These are phyloP conservation scores for Parietichytrium sp. DNA, from an alignment of 108 stramenopile genomes.

Conservation along the genomic window DNA sequence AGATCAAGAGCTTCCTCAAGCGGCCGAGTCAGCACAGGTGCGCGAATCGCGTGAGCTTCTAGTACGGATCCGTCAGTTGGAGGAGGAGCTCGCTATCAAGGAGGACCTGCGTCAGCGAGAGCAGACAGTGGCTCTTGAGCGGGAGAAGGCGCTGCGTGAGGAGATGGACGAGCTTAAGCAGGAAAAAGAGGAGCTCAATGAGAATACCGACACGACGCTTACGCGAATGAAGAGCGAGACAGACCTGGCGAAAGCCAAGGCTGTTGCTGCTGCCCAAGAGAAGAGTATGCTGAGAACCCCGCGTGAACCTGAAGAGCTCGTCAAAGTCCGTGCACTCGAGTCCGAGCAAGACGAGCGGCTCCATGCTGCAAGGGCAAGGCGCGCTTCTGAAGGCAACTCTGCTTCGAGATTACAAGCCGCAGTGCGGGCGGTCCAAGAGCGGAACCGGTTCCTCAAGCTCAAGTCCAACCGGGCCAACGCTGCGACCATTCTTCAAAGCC, in stretches of 20 bases:
- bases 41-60: neutral
- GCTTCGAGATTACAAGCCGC: neutral
- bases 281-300: neutral
- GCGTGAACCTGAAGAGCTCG: neutral
- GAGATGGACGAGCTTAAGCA: neutral
- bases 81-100: neutral
- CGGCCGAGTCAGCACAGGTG: neutral
- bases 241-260: too few species aligned
- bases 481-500: neutral
- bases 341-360: slow-evolving; percentile 1
- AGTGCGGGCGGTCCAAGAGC: neutral
- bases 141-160: neutral
- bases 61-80: neutral
- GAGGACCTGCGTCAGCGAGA: neutral
- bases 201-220: neutral
- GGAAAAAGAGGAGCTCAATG: neutral
- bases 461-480: neutral
- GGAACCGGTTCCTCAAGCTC: neutral
- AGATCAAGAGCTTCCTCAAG: neutral
- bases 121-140: neutral
- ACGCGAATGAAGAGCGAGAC: neutral
- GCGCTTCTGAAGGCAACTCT: neutral
- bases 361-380: neutral
- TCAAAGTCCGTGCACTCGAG: neutral
- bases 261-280: too few species aligned